Conservation (phyloP, 2,329 filamentous ascomycete genomes). For the Albophoma yamanashiensis region DNA sequence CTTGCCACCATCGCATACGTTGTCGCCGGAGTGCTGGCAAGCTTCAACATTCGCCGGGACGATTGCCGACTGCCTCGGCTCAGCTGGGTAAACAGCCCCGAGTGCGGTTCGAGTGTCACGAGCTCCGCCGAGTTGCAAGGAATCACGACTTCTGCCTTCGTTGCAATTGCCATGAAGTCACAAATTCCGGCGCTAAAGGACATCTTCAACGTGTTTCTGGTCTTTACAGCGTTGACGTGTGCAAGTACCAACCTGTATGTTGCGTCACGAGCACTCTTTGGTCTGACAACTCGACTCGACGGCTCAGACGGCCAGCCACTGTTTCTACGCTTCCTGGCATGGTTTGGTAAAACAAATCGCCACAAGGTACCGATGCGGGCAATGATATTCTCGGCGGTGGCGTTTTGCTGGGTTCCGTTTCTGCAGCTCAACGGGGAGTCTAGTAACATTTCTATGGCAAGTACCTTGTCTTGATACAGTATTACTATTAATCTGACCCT, state of each 20-base stretch:
- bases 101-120: neutral
- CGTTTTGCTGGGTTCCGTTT: slow-evolving; percentile 31
- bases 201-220: slow-evolving; percentile 19
- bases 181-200: slow-evolving; percentile 9
- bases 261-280: slow-evolving; percentile 21
- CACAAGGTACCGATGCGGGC: slow-evolving; percentile 24
- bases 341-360: slow-evolving; percentile 18
- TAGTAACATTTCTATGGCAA: neutral
- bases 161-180: slow-evolving; percentile 12
- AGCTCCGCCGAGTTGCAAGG: neutral
- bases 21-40: slow-evolving; percentile 12
- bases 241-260: slow-evolving; percentile 24
- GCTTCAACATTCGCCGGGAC: slow-evolving; percentile 12
- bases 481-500: slow-evolving; percentile 1
- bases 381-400: slow-evolving; percentile 23
- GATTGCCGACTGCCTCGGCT: slow-evolving; percentile 13
- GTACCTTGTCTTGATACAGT: neutral
- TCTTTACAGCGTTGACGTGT: slow-evolving; percentile 20
- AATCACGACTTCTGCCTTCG: slow-evolving; percentile 13
- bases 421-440: slow-evolving; percentile 16
- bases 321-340: slow-evolving; percentile 15
- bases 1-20: slow-evolving; percentile 16
- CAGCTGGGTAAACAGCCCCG: slow-evolving; percentile 8
- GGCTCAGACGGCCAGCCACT: slow-evolving; percentile 12
- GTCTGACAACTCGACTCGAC: slow-evolving; percentile 17